Conservation (phyloP, 2,329 filamentous ascomycete genomes). For the Chrysoporthe puriensis region DNA sequence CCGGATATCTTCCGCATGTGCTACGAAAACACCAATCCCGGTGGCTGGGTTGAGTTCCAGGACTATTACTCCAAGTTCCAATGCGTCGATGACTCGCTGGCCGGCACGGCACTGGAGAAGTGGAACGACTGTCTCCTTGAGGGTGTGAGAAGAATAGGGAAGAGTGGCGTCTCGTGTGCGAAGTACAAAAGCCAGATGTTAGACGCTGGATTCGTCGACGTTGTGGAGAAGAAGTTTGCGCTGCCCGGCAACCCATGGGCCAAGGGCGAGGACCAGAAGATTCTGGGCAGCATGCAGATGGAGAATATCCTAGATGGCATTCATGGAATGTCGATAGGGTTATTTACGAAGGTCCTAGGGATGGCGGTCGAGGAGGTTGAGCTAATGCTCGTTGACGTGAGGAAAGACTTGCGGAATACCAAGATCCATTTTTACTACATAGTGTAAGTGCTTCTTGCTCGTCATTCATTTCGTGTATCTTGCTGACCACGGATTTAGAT, state of each 20-base stretch:
- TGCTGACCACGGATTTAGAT: constrained; percentile 8
- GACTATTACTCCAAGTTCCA: constrained; percentile 32
- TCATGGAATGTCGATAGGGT: constrained; percentile 38
- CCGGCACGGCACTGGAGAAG: constrained; percentile 31
- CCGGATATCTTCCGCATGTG: constrained; percentile 27
- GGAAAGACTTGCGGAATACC: constrained; percentile 37
- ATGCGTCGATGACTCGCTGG: constrained; percentile 30
- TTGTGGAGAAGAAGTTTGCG: constrained; percentile 37
- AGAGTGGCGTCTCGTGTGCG: constrained; percentile 18
- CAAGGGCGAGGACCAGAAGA: constrained; percentile 41
- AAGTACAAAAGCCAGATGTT: constrained; percentile 32
- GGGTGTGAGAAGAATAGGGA: constrained; percentile 26
- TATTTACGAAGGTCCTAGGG: constrained; percentile 38
- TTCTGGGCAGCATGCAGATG: constrained; percentile 42
- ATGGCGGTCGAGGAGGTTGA: constrained; percentile 39
- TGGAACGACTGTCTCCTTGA: constrained; percentile 32
- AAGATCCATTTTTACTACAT: constrained; percentile 40
- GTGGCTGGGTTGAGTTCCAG: constrained; percentile 34
- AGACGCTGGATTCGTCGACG: constrained; percentile 39
- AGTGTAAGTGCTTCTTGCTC: constrained; percentile 31
- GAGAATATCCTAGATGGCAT: constrained; percentile 40
- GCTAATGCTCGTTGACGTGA: constrained; percentile 37
- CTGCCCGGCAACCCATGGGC: constrained; percentile 44
- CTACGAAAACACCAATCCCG: constrained; percentile 32
- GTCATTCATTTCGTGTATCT: not conserved